phyloP scores from a whole-genome alignment of 164 flowering plant genomes.

The Vitis vinifera region DNA sequence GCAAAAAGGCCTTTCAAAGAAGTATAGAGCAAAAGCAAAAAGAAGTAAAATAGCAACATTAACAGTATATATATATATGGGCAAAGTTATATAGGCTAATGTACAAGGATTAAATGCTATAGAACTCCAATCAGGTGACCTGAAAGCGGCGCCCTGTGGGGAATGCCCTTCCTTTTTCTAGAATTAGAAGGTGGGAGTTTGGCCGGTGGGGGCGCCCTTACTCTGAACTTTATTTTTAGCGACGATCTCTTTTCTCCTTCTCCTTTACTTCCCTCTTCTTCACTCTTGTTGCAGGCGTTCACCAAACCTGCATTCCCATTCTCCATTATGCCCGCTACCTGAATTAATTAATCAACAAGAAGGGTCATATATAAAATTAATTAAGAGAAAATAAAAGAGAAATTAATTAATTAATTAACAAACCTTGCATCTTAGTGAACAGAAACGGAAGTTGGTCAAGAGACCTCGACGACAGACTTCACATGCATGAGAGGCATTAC shows the following conservation, averaged over 20 bases:
- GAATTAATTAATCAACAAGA: not conserved
- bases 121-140: not conserved
- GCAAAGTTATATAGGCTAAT: too few species aligned
- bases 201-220: constrained; percentile 35
- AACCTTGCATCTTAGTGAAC: constrained; percentile 90
- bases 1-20: too few species aligned
- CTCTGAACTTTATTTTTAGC: too few species aligned
- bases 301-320: constrained; percentile 58
- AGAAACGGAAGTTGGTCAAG: constrained; percentile 67
- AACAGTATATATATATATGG: too few species aligned
- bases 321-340: constrained; percentile 59
- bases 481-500: constrained; percentile 59
- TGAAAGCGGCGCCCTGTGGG: constrained; percentile 66
- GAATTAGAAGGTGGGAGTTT: constrained; percentile 39
- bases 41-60: too few species aligned
- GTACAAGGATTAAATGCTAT: too few species aligned
- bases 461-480: constrained; percentile 68
- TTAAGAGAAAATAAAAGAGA: not conserved
- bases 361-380: not conserved
- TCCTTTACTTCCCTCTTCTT: constrained; percentile 10
- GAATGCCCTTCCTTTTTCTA: constrained; percentile 75
- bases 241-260: constrained; percentile 27
- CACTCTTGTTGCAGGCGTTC: constrained; percentile 28
- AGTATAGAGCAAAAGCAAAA: too few species aligned
- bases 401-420: not conserved